Evolutionary conservation across 78 protist genomes (phyloP).

Genomic region (slime mould (Dictyostelium discoideum)): DNA sequence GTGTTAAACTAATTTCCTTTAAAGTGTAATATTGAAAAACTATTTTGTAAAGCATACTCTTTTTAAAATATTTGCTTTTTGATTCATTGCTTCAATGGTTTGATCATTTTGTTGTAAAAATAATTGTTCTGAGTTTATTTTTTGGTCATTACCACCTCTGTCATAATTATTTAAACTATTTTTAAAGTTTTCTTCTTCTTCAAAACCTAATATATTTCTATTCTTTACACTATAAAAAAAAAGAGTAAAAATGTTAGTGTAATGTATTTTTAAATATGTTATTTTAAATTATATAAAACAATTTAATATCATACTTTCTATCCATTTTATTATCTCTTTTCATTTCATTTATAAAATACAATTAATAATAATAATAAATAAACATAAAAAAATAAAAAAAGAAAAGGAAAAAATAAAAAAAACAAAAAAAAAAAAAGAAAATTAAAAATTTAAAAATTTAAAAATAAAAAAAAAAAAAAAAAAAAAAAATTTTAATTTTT

Average conservation of each 20-base stretch:
- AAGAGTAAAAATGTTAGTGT: not conserved
- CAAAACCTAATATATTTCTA: constrained; percentile 69
- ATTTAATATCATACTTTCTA: constrained; percentile 16
- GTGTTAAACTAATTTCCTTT: too few species aligned
- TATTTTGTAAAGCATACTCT: not conserved
- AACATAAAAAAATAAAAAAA: not conserved
- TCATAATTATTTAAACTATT: constrained; percentile 9
- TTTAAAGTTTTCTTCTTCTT: constrained; percentile 24
- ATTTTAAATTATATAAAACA: not conserved
- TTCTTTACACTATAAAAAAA: not conserved
- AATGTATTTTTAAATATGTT: not conserved
- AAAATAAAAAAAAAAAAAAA: too few species aligned
- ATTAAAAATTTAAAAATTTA: not conserved
- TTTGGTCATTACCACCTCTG: not conserved
- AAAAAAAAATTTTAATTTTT: not conserved
- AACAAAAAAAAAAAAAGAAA: not conserved
- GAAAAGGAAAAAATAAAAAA: not conserved
- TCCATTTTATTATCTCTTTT: constrained; percentile 34
- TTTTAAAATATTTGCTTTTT: constrained; percentile 32
- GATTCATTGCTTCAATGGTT: not conserved
- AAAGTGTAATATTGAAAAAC: not conserved
- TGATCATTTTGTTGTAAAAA: constrained; percentile 60
- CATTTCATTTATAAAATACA: constrained; percentile 1
- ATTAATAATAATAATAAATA: not conserved
- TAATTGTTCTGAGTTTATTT: constrained; percentile 55